Base-by-base conservation (phyloP, 2,329 filamentous ascomycete species). In the Fusarium miscanthi region DNA sequence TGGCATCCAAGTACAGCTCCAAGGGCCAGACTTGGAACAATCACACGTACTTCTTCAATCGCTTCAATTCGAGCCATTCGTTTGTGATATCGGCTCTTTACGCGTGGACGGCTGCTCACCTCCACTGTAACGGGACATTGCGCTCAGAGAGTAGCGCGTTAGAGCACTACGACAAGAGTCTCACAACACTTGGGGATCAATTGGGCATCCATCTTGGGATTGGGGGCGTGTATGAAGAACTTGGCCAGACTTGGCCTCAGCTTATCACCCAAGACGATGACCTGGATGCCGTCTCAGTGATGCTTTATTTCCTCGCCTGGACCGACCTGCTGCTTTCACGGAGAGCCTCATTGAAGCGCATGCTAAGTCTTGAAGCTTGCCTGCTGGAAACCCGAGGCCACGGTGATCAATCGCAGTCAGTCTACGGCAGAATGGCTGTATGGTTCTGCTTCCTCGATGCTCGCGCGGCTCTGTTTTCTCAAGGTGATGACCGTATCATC, bases 271-370 rank as follows among this genome's bases (percentile, higher is more conserved):
- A 8, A 27, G 33, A 27, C 1, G 49, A 53, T 7, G 33, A 53
- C 14, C 8, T 53, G 2, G 49, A 53, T 2, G 49, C 49, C 7
- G 19, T 53, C 0, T 53, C 49, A 13, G 49, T 53, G 2, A 40
- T 10, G 3, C 23, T 53, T 0, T 53, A 53, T 1, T 53, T 53
- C 2, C 49, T 53, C 0, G 49, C 49, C 3, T 53, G 49, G 49
- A 38, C 49, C 0, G 49, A 40, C 2, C 49, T 53, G 0, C 49
- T 53, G 0, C 49, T 53, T 3, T 40, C 33, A 17, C 12, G 33
- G 4, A 38, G 3, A 5, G 5, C 49, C 5, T 53, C 19, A 1
- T 2, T 53, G 0, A 40, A 2, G 7, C 33, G 19, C 0, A 40
- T 53, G 23, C 1, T 53, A 0, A 7, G 6, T 2, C 23, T 53